A percentile compares a stretch with the other conserved stretches of the same genome.
Conservation (phyloP, 306 rosid genomes). For the Acmispon strigosus region DNA sequence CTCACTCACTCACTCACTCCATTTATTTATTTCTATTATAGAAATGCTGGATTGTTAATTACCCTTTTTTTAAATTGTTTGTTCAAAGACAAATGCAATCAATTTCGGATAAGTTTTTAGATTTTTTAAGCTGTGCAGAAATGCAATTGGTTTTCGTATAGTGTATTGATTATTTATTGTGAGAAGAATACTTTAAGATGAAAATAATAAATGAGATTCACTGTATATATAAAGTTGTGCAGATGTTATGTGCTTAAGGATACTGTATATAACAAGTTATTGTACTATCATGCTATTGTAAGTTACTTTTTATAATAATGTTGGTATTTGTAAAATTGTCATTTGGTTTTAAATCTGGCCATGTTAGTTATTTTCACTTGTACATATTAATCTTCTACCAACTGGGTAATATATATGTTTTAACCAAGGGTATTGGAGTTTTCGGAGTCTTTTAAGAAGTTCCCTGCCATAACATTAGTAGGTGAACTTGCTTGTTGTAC, state of each 20-base stretch:
- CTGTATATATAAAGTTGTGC: neutral
- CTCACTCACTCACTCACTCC: slow-evolving; percentile 2
- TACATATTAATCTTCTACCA: neutral
- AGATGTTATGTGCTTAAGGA: neutral
- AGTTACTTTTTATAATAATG: slow-evolving; percentile 1
- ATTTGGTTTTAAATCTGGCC: no score
- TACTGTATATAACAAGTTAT: neutral
- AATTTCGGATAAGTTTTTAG: neutral
- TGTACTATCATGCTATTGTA: neutral
- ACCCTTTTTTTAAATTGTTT: neutral
- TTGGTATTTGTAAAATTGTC: neutral
- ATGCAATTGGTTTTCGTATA: neutral
- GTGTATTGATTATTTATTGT: neutral
- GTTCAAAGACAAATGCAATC: neutral
- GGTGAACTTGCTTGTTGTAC: neutral
- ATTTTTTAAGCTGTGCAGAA: slow-evolving; percentile 7
- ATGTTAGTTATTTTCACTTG: neutral
- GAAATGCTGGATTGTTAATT: neutral
- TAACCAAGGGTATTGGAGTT: slow-evolving; percentile 60
- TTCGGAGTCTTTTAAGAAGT: neutral
- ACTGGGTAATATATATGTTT: neutral
- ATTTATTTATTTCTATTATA: neutral
- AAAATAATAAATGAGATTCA: neutral
- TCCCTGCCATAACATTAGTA: neutral
- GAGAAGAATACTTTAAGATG: neutral